phyloP scores from a whole-genome alignment of 257 asterid genomes.

The Ehretia macrophylla region DNA sequence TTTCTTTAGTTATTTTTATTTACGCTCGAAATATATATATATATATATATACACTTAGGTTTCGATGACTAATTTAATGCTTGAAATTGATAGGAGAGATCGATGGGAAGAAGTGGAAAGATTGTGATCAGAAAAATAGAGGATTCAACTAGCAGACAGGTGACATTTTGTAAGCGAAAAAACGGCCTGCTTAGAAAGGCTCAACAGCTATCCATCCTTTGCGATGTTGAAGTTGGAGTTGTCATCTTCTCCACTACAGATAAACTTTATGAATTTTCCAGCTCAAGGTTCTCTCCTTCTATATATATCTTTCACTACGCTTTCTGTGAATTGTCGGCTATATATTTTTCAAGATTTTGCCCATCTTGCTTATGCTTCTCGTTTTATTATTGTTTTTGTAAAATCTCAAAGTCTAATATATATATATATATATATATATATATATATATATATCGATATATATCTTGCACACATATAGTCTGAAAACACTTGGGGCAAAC shows the following conservation, averaged over 20 bases:
- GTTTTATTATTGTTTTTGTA: too few species aligned
- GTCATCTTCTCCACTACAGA: constrained; percentile 14
- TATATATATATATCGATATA: too few species aligned
- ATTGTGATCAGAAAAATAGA: constrained; percentile 12
- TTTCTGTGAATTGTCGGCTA: background rate
- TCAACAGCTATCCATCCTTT: constrained; percentile 2
- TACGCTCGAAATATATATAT: too few species aligned
- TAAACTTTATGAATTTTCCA: constrained; percentile 11
- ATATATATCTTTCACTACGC: too few species aligned
- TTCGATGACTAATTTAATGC: too few species aligned
- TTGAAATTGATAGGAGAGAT: background rate
- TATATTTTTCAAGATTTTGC: too few species aligned
- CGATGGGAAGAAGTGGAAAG: constrained; percentile 11
- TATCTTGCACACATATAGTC: too few species aligned
- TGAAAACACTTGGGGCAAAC: too few species aligned
- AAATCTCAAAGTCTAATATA: too few species aligned
- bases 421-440: too few species aligned
- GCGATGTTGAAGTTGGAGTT: constrained; percentile 12
- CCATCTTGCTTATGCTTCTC: background rate
- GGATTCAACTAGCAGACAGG: constrained; percentile 14
- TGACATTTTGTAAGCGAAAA: constrained; percentile 10
- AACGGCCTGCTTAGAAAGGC: constrained; percentile 13
- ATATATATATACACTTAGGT: too few species aligned
- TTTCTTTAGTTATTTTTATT: too few species aligned
- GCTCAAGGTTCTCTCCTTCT: constrained; percentile 8